Percentiles rank a stretch among this genome's conserved stretches.
Conservation (phyloP, 73 alveolate genomes). For the Breviolum minutum region DNA sequence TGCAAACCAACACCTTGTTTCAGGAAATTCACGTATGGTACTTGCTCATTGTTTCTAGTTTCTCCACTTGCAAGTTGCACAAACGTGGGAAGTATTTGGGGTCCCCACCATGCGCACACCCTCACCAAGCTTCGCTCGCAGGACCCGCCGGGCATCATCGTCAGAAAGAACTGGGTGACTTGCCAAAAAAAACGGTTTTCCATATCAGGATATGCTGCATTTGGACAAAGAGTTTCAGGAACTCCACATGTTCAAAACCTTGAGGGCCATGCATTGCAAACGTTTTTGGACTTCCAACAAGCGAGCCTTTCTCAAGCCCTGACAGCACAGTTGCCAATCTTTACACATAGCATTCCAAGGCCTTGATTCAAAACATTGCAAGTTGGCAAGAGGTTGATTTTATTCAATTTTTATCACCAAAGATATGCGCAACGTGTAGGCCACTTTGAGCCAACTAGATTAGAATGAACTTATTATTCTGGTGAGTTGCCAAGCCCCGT, state of each 20-base stretch:
- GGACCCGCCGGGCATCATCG: conserved; percentile 59
- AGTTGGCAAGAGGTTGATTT: too few relatives aligned
- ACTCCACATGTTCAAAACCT: neutral
- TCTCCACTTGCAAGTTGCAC: too few relatives aligned
- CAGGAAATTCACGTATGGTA: too few relatives aligned
- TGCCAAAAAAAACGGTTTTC: neutral
- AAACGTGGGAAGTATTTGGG: too few relatives aligned
- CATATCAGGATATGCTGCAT: neutral
- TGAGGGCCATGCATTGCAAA: conserved; percentile 30
- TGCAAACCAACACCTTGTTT: too few relatives aligned
- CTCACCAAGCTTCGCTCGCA: conserved; percentile 53
- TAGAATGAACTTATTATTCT: too few relatives aligned
- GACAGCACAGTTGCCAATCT: neutral
- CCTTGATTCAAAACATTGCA: neutral
- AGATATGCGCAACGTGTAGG: too few relatives aligned
- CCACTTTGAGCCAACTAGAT: too few relatives aligned
- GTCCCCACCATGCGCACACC: conserved; percentile 52
- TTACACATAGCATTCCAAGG: neutral
- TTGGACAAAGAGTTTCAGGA: neutral
- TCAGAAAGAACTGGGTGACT: conserved; percentile 43
- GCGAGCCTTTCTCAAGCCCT: conserved; percentile 85
- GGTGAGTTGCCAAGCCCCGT: too few relatives aligned
- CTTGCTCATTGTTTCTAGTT: too few relatives aligned
- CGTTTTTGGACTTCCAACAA: conserved; percentile 33
- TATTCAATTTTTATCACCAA: too few relatives aligned